Conservation (phyloP, 2,329 filamentous ascomycete genomes). For the Fusarium sp. region DNA sequence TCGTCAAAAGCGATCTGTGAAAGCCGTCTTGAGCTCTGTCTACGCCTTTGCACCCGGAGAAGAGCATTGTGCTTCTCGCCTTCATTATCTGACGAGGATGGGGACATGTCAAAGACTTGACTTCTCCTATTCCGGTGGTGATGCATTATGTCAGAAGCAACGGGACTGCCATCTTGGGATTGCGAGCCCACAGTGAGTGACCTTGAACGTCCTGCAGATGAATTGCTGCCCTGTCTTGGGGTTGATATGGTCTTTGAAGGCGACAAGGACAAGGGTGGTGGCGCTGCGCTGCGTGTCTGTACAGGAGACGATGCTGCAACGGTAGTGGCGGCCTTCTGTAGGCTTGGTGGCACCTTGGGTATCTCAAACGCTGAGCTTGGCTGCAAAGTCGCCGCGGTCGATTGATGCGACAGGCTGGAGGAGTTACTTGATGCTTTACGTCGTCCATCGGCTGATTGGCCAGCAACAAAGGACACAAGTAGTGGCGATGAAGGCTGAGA, state of each 20-base stretch:
- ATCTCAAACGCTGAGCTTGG: conserved; percentile 78
- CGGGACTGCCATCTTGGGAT: conserved; percentile 88
- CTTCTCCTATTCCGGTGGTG: conserved; percentile 91
- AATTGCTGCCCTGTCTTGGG: conserved; percentile 69
- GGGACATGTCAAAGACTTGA: conserved; percentile 95
- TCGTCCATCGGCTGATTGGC: conserved; percentile 78
- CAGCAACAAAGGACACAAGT: conserved; percentile 95
- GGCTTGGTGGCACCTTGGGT: conserved; percentile 68
- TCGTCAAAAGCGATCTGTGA: conserved; percentile 90
- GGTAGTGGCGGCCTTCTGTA: conserved; percentile 70
- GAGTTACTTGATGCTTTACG: conserved; percentile 93
- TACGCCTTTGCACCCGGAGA: conserved; percentile 88
- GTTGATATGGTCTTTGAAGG: conserved; percentile 72
- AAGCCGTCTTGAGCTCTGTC: conserved; percentile 94
- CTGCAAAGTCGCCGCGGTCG: conserved; percentile 68
- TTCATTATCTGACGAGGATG: conserved; percentile 97
- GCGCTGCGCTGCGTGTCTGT: conserved; percentile 65
- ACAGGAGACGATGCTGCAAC: conserved; percentile 67
- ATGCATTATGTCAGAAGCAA: conserved; percentile 74
- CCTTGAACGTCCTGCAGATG: conserved; percentile 76
- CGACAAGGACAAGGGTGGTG: conserved; percentile 63
- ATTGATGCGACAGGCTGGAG: conserved; percentile 84
- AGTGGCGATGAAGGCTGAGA: conserved; percentile 78
- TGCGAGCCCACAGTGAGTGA: conserved; percentile 95
- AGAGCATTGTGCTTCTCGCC: conserved; percentile 91